Percentiles rank a stretch among this genome's conserved stretches.
Evolutionary conservation across 768 basidiomycete genomes (phyloP).

Genomic region (Hypholoma sublateritium): DNA sequence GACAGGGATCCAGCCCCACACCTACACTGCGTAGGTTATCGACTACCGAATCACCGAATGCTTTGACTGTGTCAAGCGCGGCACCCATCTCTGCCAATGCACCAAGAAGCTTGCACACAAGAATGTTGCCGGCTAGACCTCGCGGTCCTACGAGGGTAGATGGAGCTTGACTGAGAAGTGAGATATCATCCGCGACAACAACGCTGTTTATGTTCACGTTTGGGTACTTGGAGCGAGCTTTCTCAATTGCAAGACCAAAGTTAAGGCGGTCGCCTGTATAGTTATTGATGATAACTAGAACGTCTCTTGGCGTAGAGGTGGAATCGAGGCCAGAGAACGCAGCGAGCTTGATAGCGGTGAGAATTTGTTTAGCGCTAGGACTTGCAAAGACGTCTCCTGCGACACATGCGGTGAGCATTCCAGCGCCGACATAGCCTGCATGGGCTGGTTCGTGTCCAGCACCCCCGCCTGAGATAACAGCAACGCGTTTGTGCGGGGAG

Average conservation of each 20-base stretch:
- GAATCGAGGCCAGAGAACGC: constrained; percentile 21
- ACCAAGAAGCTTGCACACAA: constrained; percentile 59
- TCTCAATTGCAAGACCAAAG: constrained; percentile 57
- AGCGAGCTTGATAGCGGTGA: constrained; percentile 48
- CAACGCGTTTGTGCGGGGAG: constrained; percentile 26
- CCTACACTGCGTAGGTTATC: constrained; percentile 33
- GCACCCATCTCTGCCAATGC: constrained; percentile 44
- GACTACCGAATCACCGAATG: constrained; percentile 34
- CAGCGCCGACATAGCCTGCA: constrained; percentile 55
- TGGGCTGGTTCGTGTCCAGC: constrained; percentile 64
- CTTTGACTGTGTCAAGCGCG: constrained; percentile 30
- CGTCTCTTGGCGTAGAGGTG: constrained; percentile 21
- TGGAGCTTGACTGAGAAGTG: constrained; percentile 28
- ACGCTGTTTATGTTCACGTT: constrained; percentile 40
- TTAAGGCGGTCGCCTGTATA: constrained; percentile 59
- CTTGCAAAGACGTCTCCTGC: constrained; percentile 66
- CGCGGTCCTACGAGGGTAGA: constrained; percentile 46
- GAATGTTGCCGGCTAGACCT: constrained; percentile 44
- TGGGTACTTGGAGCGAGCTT: constrained; percentile 36
- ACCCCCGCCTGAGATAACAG: constrained; percentile 49
- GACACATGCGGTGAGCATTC: constrained; percentile 54
- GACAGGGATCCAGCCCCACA: constrained; percentile 53
- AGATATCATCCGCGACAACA: constrained; percentile 57
- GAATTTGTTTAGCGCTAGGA: constrained; percentile 59
- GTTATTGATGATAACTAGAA: constrained; percentile 44